Conservation (phyloP, 768 basidiomycete species). For the Rhodotorula sphaerocarpa region DNA sequence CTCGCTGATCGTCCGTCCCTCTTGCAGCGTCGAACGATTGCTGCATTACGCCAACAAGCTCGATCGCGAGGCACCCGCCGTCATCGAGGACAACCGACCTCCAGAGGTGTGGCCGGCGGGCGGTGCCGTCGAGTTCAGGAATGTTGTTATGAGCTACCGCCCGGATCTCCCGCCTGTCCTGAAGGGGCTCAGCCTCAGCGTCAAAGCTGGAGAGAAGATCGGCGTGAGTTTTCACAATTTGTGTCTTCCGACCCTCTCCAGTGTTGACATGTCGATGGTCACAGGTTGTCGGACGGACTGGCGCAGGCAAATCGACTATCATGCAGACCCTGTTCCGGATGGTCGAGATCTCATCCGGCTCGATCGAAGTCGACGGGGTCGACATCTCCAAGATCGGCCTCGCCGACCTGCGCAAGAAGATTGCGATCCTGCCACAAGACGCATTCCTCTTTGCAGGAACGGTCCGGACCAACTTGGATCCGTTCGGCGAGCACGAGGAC, state of each 20-base stretch:
- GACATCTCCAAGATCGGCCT: conserved; percentile 76
- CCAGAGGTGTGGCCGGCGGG: conserved; percentile 62
- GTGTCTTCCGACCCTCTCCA: too few species aligned
- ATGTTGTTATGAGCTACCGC: conserved; percentile 72
- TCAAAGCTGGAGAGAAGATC: conserved; percentile 75
- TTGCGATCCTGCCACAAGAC: conserved; percentile 42
- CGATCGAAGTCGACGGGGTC: conserved; percentile 69
- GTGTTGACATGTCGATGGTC: too few species aligned
- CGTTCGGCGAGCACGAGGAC: conserved; percentile 73
- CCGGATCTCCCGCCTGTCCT: conserved; percentile 80
- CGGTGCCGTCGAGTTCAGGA: conserved; percentile 64
- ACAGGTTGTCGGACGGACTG: conserved; percentile 61
- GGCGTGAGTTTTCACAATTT: conserved; percentile 60
- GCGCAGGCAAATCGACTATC: conserved; percentile 62
- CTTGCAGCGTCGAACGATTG: conserved; percentile 61
- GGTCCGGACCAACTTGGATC: conserved; percentile 63
- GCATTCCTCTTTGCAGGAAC: conserved; percentile 62
- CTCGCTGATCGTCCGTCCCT: conserved; percentile 46
- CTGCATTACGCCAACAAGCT: conserved; percentile 69
- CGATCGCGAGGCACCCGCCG: conserved; percentile 45
- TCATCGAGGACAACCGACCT: conserved; percentile 50
- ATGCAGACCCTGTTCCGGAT: conserved; percentile 79
- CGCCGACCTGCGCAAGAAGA: conserved; percentile 40
- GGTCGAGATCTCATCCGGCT: conserved; percentile 67
- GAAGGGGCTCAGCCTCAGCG: conserved; percentile 65